phyloP scores from a whole-genome alignment of 306 rosid genomes.

The Trifolium fragiferum region DNA sequence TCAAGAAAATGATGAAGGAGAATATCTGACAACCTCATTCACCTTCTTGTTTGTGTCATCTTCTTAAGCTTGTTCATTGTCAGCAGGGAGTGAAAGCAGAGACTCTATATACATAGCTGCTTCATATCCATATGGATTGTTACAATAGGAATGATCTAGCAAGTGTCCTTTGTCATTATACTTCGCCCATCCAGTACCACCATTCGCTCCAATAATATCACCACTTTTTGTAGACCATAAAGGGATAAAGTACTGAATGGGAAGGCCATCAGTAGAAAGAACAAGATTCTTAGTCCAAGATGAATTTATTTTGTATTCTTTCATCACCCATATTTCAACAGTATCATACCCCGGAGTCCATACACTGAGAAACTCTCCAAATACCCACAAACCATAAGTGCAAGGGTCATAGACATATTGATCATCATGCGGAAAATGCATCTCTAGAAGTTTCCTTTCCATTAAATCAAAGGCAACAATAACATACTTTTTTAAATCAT shows the following conservation, averaged over 20 bases:
- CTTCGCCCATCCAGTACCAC: neutral
- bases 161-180: neutral
- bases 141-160: neutral
- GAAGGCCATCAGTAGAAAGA: too few species aligned
- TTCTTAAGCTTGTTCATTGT: neutral
- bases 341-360: too few species aligned
- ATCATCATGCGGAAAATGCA: neutral
- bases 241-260: too few species aligned
- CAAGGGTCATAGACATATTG: too few species aligned
- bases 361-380: too few species aligned
- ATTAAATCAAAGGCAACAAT: neutral
- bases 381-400: neutral
- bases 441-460: neutral
- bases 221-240: too few species aligned
- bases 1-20: neutral
- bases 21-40: neutral
- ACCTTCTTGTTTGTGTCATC: neutral
- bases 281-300: too few species aligned
- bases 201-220: too few species aligned
- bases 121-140: neutral
- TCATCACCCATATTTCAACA: too few species aligned
- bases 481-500: neutral
- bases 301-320: too few species aligned
- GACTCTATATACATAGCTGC: neutral
- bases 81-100: neutral